Base-by-base conservation (phyloP, 306 rosid species). In the Cyclanthera cordifolia region DNA sequence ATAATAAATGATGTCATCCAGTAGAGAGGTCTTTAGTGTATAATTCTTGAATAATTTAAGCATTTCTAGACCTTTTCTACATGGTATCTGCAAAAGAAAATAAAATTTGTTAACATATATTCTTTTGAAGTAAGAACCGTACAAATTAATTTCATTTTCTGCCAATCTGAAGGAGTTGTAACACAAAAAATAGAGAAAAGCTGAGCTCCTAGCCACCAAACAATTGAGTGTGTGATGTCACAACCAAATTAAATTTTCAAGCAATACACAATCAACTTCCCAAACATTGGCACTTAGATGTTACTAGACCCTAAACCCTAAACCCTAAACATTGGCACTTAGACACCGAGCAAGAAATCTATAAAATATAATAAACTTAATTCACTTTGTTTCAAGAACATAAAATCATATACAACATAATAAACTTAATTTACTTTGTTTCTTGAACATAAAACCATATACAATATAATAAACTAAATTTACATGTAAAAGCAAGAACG, bases 1-100 rank as follows among this genome's bases (percentile, higher is more conserved):
- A 69, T 92, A 87, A 73, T 92, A 92, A 65, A 87, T 74, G 17
- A 92, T 87, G 73, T 92, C 97, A 50, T 92, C 97, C 19, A 89
- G 92, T 77, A 92, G 80, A 68, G 96, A 92, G 34, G 92, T 87
- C 92, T 84, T 92, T 81, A 82, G 17, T n/a, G 79, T 20, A 55
- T 87, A 86, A 47, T 73, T 85, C 81, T 87, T 92, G 84, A 92
- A 89, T 46, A 87, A 79, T 70, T 83, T 92, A 76, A 92, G 75
- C 90, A 92, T 87, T 78, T 89, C 97, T 79, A 81, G 74, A 65
- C 96, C 97, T 72, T 87, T 89, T 76, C 68, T 80, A 74, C 59
- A 83, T 73, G 78, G 80, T 73, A 92, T 76, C 96, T 92, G 96
- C 81, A 74, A 39, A 79, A 14, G 19, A 72, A n/a, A 43, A 34